These are phyloP conservation scores for Colletotrichum noveboracense DNA, from an alignment of 2,329 filamentous ascomycete genomes.

Conservation along the genomic window DNA sequence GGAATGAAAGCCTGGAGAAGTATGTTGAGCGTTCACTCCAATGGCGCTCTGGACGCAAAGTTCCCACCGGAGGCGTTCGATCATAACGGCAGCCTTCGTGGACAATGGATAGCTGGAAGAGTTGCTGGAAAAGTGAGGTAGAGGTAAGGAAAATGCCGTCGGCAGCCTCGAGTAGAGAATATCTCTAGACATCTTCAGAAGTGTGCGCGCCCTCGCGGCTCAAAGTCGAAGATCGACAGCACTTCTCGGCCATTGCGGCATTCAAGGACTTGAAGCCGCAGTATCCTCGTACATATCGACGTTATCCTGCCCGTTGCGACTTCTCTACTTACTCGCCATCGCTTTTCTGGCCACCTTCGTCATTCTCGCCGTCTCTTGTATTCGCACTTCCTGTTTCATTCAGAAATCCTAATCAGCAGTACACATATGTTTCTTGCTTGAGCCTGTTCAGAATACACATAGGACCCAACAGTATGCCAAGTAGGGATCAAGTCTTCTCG, in stretches of 20 bases:
- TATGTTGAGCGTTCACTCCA: not conserved
- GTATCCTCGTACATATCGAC: not conserved
- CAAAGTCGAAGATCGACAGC: not conserved
- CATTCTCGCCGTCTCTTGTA: not conserved
- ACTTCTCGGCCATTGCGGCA: not conserved
- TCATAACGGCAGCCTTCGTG: not conserved
- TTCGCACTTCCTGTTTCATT: not conserved
- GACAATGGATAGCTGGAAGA: not conserved
- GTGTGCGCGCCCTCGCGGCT: not conserved
- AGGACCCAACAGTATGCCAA: no score
- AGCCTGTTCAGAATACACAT: no score
- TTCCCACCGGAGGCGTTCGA: not conserved
- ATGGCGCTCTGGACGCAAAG: not conserved
- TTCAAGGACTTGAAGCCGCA: not conserved
- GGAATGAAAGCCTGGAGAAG: not conserved
- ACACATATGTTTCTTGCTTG: no score
- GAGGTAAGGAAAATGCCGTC: not conserved
- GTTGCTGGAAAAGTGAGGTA: not conserved
- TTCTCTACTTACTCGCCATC: not conserved
- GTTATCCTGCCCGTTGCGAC: not conserved
- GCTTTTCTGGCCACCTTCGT: not conserved
- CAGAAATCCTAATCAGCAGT: no score
- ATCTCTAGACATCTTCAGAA: not conserved
- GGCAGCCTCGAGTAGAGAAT: not conserved
- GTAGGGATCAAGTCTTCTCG: no score